Base-by-base conservation (phyloP, 73 alveolate species). In the Uronychia binucleata region DNA sequence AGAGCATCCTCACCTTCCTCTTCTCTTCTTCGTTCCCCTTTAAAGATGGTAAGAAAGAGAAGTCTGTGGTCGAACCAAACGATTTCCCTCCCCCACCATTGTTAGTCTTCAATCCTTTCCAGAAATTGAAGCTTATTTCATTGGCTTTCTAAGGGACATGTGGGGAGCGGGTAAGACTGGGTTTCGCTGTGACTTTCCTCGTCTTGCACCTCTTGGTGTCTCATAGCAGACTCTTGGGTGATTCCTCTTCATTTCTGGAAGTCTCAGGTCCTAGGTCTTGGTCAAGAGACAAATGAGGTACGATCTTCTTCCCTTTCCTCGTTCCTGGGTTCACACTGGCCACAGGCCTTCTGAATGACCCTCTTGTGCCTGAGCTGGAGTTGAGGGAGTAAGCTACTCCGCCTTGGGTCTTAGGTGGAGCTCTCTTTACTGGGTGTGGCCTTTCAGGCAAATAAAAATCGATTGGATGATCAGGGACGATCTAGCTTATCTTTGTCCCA, bases 371-470 rank as follows among this genome's bases (percentile, higher is more conserved):
- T 46, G 67, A 46, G 19, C 67, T 46, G 67, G 67, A 46, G 67
- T 46, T 5, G n/a, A 46, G 19, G 19, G 67, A 46, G 67, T 46
- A 46, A 11, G 67, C 67, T 46, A 46, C 67, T 46, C 67, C 67
- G 5, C 67, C 67, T 46, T 46, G 19, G 67, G n/a, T 46, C 19
- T 46, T 46, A 46, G 67, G 67, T 46, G 67, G 67, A 46, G 67
- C 67, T 46, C 67, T 46, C n/a, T 46, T 46, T 11, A 46, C 5
- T 11, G 19, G 5, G 5, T 46, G 19, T 46, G 67, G 67, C 32
- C 81, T 88, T 19, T 83, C 84, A 0, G 94, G 94, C 33, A 88
- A 30, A 78, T 88, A 88, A 34, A 83, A 88, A 1, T 83, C 57
- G 26, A 58, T 58, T n/a, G 75, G 75, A 33, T 88, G 88, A n/a